Evolutionary conservation across 2,329 filamentous ascomycete genomes (phyloP).

Genomic region (Aspergillus aculeatinus): DNA sequence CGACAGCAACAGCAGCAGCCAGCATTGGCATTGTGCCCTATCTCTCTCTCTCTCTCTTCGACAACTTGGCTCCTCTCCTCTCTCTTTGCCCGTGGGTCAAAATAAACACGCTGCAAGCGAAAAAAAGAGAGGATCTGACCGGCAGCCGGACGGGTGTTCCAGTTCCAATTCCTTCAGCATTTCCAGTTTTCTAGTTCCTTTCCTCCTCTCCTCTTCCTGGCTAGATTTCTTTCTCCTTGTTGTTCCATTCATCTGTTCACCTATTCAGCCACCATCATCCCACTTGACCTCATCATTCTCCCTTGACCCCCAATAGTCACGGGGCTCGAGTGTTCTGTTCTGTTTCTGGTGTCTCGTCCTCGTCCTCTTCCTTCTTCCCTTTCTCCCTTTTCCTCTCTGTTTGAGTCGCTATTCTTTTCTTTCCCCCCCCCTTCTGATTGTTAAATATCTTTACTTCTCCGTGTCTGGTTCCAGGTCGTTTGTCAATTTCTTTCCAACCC

Average conservation of each 20-base stretch:
- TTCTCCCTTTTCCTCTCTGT: constrained; percentile 26
- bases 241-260: neutral
- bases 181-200: neutral
- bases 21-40: neutral
- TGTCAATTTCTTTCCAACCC: neutral
- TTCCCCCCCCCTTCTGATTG: constrained; percentile 8
- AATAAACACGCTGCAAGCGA: constrained; percentile 35
- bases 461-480: neutral
- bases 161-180: neutral
- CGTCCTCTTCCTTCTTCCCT: constrained; percentile 23
- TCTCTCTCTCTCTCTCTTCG: neutral
- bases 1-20: no score
- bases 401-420: constrained; percentile 13
- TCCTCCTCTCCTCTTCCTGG: neutral
- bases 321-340: constrained; percentile 15
- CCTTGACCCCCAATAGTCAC: constrained; percentile 16
- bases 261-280: constrained; percentile 8
- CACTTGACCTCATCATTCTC: constrained; percentile 14
- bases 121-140: constrained; percentile 8
- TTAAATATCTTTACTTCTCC: constrained; percentile 5
- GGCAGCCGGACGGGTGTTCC: constrained; percentile 7
- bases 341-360: constrained; percentile 13
- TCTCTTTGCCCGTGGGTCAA: constrained; percentile 29
- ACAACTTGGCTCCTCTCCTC: neutral
- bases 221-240: constrained; percentile 1